Conservation (phyloP, 1,284 basidiomycete genomes). For the Abortiporus biennis region DNA sequence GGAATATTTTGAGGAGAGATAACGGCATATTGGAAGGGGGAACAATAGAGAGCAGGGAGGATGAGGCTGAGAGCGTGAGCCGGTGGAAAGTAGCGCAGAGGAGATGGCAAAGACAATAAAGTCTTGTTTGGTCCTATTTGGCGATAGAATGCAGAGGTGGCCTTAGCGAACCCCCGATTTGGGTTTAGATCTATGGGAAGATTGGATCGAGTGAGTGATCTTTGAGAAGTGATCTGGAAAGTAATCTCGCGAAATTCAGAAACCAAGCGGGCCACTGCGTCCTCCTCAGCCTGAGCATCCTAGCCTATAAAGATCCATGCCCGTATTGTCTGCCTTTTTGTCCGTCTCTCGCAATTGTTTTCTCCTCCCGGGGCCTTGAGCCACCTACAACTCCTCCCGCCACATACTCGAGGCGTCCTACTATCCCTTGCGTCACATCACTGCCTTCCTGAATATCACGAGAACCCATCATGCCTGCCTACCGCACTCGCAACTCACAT, state of each 20-base stretch:
- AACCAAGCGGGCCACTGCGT: conserved; percentile 29
- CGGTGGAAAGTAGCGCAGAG: too few species aligned
- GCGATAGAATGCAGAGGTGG: conserved; percentile 32
- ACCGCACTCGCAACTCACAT: conserved; percentile 67
- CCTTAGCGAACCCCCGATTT: conserved; percentile 22
- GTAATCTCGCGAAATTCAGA: not conserved
- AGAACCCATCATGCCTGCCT: conserved; percentile 64
- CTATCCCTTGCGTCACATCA: too few species aligned
- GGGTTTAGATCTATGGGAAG: conserved; percentile 32
- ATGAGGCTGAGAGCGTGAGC: too few species aligned
- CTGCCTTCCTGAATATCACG: too few species aligned
- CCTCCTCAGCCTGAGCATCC: too few species aligned
- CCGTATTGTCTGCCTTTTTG: conserved; percentile 56
- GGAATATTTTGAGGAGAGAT: conserved; percentile 19
- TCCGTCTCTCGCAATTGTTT: conserved; percentile 63
- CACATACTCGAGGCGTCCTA: conserved; percentile 20
- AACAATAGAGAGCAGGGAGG: conserved; percentile 27
- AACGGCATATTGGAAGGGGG: conserved; percentile 24
- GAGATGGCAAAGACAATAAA: conserved; percentile 38
- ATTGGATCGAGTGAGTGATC: conserved; percentile 29
- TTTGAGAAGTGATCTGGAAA: conserved; percentile 19
- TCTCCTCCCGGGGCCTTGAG: conserved; percentile 27
- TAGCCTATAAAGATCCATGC: conserved; percentile 58
- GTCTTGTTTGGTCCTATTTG: conserved; percentile 32
- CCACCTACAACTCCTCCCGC: conserved; percentile 33